Percentiles rank a stretch among this genome's conserved stretches.
These are phyloP conservation scores for Uncinocarpus reesii DNA, from an alignment of 2,329 filamentous ascomycete species.

Conservation along the genomic window DNA sequence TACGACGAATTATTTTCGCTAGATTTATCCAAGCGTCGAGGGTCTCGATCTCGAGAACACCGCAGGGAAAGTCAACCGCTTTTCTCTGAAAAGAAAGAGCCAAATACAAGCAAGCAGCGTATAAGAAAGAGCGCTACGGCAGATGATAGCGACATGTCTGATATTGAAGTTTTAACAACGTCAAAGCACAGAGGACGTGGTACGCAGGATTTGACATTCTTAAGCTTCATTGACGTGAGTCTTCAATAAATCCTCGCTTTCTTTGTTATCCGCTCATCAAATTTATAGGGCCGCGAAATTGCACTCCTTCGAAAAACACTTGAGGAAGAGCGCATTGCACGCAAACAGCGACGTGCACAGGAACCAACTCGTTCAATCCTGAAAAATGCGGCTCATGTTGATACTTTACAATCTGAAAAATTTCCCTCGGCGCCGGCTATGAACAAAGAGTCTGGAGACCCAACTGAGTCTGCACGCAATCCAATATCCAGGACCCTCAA, in stretches of 20 bases:
- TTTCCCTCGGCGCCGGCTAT: background rate
- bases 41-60: slow-evolving; percentile 1
- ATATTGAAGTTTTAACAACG: slow-evolving; percentile 19
- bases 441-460: slow-evolving; percentile 21
- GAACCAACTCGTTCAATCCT: background rate
- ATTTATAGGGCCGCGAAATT: slow-evolving; percentile 37
- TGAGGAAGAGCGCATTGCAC: slow-evolving; percentile 44
- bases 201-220: slow-evolving; percentile 38
- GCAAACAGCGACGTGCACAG: slow-evolving; percentile 26
- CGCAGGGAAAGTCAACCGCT: background rate
- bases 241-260: background rate
- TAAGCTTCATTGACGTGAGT: slow-evolving; percentile 45
- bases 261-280: slow-evolving; percentile 7
- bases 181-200: background rate
- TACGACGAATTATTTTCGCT: slow-evolving; percentile 14
- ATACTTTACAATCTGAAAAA: background rate
- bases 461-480: background rate
- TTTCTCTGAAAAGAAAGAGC: slow-evolving; percentile 24
- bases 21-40: slow-evolving; percentile 4
- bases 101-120: slow-evolving; percentile 33
- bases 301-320: slow-evolving; percentile 45
- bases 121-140: slow-evolving; percentile 32
- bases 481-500: background rate
- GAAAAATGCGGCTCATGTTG: background rate
- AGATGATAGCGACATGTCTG: slow-evolving; percentile 23